These are phyloP conservation scores for Pythium aristosporum DNA, from an alignment of 352 stramenopile genomes.

Conservation along the genomic window DNA sequence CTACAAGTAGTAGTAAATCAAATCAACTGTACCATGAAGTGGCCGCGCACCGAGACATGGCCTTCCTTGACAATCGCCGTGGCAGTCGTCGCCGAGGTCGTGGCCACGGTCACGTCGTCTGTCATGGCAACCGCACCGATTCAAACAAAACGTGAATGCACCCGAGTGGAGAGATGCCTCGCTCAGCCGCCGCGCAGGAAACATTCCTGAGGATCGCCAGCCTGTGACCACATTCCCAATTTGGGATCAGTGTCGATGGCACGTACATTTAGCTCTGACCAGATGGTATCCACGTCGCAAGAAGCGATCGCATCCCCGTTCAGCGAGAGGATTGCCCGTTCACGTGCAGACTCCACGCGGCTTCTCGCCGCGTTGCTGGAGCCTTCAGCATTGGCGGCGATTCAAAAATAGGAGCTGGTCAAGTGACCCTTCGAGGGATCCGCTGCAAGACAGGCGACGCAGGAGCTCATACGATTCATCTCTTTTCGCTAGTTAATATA, in stretches of 20 bases:
- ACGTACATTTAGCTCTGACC: no score
- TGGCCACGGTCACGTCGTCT: conserved; percentile 1
- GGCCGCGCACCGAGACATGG: conserved; percentile 52
- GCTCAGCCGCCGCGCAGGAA: no score
- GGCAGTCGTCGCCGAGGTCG: neutral
- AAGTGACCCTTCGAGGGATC: no score
- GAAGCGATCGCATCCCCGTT: neutral
- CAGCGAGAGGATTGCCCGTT: neutral
- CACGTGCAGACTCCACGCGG: conserved; percentile 1
- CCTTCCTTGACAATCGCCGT: conserved; percentile 48
- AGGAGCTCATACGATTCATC: conserved; percentile 2
- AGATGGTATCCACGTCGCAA: neutral
- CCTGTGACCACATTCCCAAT: neutral
- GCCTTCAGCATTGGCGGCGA: neutral
- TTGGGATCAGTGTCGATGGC: neutral
- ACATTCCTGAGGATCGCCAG: neutral
- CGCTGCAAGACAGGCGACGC: neutral
- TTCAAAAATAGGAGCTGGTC: no score
- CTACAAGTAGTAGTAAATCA: no score
- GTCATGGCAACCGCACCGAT: neutral
- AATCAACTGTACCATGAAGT: conserved; percentile 49
- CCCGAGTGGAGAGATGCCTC: no score
- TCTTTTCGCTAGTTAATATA: conserved; percentile 3
- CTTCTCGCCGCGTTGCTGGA: conserved; percentile 9
- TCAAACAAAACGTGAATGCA: neutral